These are phyloP conservation scores for Passiflora organensis DNA, from an alignment of 345 rosid species.

Conservation along the genomic window DNA sequence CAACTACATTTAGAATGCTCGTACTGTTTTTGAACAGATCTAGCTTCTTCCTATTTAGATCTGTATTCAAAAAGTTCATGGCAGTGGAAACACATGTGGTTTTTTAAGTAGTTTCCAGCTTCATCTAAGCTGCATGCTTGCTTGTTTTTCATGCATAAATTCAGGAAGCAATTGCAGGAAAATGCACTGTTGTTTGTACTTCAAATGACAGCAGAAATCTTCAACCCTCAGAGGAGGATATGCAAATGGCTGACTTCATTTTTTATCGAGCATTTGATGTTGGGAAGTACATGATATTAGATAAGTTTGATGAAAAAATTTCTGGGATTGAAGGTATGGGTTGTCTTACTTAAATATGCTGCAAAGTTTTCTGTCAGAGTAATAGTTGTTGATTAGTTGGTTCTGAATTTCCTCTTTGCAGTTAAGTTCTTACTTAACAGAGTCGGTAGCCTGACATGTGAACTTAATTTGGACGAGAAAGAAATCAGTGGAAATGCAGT, in stretches of 20 bases:
- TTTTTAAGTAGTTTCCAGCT: too few species aligned
- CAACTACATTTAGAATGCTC: too few species aligned
- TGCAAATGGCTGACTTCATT: slow-evolving; percentile 52
- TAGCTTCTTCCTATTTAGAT: too few species aligned
- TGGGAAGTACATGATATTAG: slow-evolving; percentile 25
- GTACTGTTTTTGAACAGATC: too few species aligned
- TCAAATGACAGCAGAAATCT: slow-evolving; percentile 71
- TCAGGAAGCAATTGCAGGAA: slow-evolving; percentile 87
- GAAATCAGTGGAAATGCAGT: slow-evolving; percentile 15
- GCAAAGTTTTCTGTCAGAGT: slow-evolving; percentile 10
- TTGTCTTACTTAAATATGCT: slow-evolving; percentile 12
- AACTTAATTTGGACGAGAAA: slow-evolving; percentile 26
- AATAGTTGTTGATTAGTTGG: background rate
- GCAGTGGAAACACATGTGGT: too few species aligned
- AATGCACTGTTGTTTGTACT: slow-evolving; percentile 78
- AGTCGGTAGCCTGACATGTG: slow-evolving; percentile 21
- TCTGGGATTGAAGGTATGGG: slow-evolving; percentile 63
- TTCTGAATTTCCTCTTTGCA: slow-evolving; percentile 35
- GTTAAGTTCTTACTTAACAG: slow-evolving; percentile 59
- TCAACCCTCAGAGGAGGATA: slow-evolving; percentile 50
- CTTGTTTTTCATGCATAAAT: slow-evolving; percentile 4
- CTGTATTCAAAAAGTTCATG: too few species aligned
- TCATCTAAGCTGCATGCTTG: too few species aligned
- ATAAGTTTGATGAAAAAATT: slow-evolving; percentile 56
- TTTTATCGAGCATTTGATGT: slow-evolving; percentile 82